A percentile compares a stretch with the other conserved stretches of the same genome.
These are phyloP conservation scores for Daldinia sp. DNA, from an alignment of 2,329 filamentous ascomycete genomes.

Conservation along the genomic window DNA sequence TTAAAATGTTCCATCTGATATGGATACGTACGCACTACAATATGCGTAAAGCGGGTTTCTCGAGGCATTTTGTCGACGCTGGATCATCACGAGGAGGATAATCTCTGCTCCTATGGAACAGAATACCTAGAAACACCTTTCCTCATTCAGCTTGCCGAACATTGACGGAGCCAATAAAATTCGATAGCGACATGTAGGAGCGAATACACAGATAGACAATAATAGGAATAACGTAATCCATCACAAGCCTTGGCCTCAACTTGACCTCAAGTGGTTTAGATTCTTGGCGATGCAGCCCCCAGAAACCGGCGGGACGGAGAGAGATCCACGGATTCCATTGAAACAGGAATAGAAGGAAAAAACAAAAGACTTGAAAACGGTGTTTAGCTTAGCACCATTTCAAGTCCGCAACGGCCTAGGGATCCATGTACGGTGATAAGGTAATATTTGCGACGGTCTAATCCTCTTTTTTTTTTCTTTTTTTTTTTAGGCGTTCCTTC, in stretches of 20 bases:
- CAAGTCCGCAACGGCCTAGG: conserved; percentile 6
- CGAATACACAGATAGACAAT: background rate
- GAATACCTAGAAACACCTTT: conserved; percentile 13
- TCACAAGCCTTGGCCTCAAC: conserved; percentile 23
- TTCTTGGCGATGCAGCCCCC: conserved; percentile 18
- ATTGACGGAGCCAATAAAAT: conserved; percentile 18
- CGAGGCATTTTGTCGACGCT: background rate
- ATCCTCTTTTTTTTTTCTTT: background rate
- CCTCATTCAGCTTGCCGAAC: conserved; percentile 26
- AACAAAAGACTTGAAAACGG: conserved; percentile 17
- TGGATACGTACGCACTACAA: background rate
- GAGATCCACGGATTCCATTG: conserved; percentile 10
- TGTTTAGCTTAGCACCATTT: conserved; percentile 13
- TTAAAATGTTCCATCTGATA: background rate
- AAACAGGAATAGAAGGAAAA: conserved; percentile 5
- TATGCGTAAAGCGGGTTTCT: background rate
- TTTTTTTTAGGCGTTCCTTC: background rate
- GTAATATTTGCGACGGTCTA: background rate
- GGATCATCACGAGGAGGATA: conserved; percentile 25
- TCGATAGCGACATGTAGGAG: background rate
- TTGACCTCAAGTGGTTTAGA: conserved; percentile 17
- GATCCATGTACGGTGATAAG: background rate
- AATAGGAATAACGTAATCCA: conserved; percentile 18
- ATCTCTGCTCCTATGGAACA: background rate
- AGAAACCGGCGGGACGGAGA: conserved; percentile 16